Evolutionary conservation across 23 red algal species (phyloP).

Genomic region (Gracilariopsis chorda): DNA sequence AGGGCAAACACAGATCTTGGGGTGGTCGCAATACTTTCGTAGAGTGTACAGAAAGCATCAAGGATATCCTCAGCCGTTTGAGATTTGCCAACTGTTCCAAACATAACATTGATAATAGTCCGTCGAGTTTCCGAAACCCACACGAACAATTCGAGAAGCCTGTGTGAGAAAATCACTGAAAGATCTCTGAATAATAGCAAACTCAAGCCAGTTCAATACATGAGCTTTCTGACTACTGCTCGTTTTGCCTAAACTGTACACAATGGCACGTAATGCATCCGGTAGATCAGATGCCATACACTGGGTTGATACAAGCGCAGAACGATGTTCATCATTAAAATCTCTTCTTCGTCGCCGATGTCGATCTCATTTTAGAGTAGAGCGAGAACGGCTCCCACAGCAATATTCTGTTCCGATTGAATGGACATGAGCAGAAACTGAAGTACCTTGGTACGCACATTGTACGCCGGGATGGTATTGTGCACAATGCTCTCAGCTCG

Average conservation of each 20-base stretch:
- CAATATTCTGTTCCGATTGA: neutral
- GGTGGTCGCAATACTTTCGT: neutral
- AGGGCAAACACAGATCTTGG: constrained; percentile 12
- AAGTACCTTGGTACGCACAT: constrained; percentile 12
- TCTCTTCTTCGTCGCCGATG: neutral
- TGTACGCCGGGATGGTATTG: neutral
- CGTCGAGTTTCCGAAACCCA: neutral
- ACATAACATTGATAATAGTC: constrained; percentile 10
- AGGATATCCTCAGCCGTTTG: neutral
- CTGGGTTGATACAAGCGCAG: neutral
- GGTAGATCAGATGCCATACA: neutral
- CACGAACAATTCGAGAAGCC: constrained; percentile 8
- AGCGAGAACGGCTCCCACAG: constrained; percentile 11
- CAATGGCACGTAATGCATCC: neutral
- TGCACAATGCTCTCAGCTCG: neutral
- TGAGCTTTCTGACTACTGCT: neutral
- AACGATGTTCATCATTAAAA: neutral
- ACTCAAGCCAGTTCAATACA: constrained; percentile 5
- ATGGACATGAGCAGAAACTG: constrained; percentile 7
- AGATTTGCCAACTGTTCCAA: neutral
- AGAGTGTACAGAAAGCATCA: constrained; percentile 12
- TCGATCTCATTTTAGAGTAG: constrained; percentile 13
- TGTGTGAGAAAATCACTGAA: neutral
- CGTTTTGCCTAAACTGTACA: neutral
- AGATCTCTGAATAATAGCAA: constrained; percentile 4